phyloP scores from a whole-genome alignment of 352 stramenopile species.

The Proteromonas lacertae region DNA sequence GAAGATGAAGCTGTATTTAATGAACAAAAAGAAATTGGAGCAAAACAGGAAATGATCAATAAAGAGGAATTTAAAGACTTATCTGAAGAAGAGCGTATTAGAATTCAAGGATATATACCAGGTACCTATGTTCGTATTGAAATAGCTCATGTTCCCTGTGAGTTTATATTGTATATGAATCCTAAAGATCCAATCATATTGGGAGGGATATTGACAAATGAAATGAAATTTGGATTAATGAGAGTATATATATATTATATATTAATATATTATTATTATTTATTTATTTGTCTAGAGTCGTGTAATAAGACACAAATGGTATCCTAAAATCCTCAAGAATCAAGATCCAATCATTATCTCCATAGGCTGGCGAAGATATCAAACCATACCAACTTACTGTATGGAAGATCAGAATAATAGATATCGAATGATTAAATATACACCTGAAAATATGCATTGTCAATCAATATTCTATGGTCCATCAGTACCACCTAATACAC shows the following conservation, averaged over 20 bases:
- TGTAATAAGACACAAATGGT: constrained; percentile 97
- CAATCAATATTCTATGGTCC: constrained; percentile 80
- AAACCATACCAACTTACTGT: constrained; percentile 85
- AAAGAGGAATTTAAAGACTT: constrained; percentile 69
- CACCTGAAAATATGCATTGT: constrained; percentile 99
- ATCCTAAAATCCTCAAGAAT: constrained; percentile 85
- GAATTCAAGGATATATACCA: constrained; percentile 62
- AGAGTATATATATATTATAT: constrained; percentile 62
- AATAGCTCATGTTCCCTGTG: constrained; percentile 52
- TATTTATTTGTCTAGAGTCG: too few species aligned
- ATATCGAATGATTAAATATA: constrained; percentile 78
- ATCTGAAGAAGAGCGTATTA: constrained; percentile 47
- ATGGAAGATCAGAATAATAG: constrained; percentile 89
- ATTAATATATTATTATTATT: too few species aligned
- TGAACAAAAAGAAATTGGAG: constrained; percentile 13
- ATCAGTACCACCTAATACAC: constrained; percentile 73
- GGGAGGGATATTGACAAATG: constrained; percentile 40
- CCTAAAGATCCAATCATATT: constrained; percentile 42
- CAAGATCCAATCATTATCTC: constrained; percentile 91
- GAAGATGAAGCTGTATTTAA: constrained; percentile 17
- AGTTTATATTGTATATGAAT: constrained; percentile 77
- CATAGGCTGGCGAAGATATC: constrained; percentile 90
- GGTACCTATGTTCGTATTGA: constrained; percentile 84
- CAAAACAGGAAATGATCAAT: constrained; percentile 24
- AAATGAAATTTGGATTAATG: constrained; percentile 33